Base-by-base conservation (phyloP, 768 basidiomycete genomes). In the Tylopilus plumbeoviolaceoides region DNA sequence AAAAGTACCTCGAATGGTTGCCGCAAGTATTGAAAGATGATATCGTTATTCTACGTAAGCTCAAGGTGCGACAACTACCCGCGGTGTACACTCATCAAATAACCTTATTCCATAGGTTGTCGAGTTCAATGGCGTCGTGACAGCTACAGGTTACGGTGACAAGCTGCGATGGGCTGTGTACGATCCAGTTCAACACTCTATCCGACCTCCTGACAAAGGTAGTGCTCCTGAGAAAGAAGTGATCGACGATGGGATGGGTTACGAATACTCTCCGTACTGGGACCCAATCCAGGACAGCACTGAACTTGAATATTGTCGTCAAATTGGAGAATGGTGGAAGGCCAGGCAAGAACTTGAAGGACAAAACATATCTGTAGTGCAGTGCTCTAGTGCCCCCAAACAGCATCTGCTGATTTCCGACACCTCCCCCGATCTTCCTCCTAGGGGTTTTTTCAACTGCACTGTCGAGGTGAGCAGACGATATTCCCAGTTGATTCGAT, bases 381-480 rank as follows among this genome's bases (percentile, higher is more conserved):
- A 57, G 30, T 64, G 55, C 42, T 41, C 50, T 20, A 28, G 4
- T 7, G 18, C 21, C 41, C 44, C 3, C 35, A 73, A 77, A 44
- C 62, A 66, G 40, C 83, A 83, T 56, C 68, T 73, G 23, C 64
- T 83, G 17, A 71, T 85, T 50, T 73, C 72, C n/a, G 79, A 83
- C 41, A 75, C 73, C 12, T 71, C 71, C 9, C 80, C 81, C 1
- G 61, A 73, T 44, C 67, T 70, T 18, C 65, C 65, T 11, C 79
- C 79, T 2, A 46, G 54, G 20, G 79, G 80, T 1, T 86, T 76
- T 63, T 85, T 86, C 62, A 74, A 85, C 50, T 85, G 83, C 44
- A 83, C 81, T 0, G 73, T 83, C 15, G 80, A 85, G 74, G 85
- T 84, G 56, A 58, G 72, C n/a, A 40, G 31, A 30, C 28, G 11